Evolutionary conservation across 768 basidiomycete genomes (phyloP), one percentile per base, ranked within the genome.

Genomic region (Phallus indusiatus): DNA sequence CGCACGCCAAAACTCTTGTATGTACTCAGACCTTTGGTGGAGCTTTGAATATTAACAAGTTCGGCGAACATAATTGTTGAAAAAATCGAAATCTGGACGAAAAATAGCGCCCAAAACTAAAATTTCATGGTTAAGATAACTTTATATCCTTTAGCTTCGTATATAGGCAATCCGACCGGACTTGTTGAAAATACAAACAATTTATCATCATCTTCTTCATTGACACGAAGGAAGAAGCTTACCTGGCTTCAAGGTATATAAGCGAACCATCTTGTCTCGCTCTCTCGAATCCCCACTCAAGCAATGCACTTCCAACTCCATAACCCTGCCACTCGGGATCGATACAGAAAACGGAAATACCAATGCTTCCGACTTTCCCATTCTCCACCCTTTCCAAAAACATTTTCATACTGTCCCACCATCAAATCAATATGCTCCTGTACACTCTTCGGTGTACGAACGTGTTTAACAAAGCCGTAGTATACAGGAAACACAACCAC

Each of bases 161-260:
- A 59, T 7, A 59, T n/a, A 14, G 57, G 48, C n/a, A 34, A 24
- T 18, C n/a, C 57, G 6, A 48, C n/a, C 11, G 48, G 49, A 52
- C 57, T 59, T n/a, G n/a, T n/a, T 18, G 20, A n/a, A n/a, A n/a
- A n/a, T 18, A 18, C 11, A 42, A 51, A 50, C 8, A 50, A 34
- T n/a, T n/a, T n/a, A n/a, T n/a, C 7, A 21, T n/a, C n/a, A n/a
- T n/a, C n/a, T n/a, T n/a, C n/a, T n/a, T n/a, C n/a, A n/a, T n/a
- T n/a, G n/a, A n/a, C n/a, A n/a, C n/a, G n/a, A n/a, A n/a, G 14
- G 6, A 49, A 36, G 24, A 57, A 28, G 34, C 57, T 53, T 21
- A 59, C 57, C 22, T 59, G 22, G 57, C 37, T 28, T 50, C 50
- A 12, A 59, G 18, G 37, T 59, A 59, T 50, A 59, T 18, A 11